Conservation (phyloP, 805 yeast species). For the Starmerella vitae region DNA sequence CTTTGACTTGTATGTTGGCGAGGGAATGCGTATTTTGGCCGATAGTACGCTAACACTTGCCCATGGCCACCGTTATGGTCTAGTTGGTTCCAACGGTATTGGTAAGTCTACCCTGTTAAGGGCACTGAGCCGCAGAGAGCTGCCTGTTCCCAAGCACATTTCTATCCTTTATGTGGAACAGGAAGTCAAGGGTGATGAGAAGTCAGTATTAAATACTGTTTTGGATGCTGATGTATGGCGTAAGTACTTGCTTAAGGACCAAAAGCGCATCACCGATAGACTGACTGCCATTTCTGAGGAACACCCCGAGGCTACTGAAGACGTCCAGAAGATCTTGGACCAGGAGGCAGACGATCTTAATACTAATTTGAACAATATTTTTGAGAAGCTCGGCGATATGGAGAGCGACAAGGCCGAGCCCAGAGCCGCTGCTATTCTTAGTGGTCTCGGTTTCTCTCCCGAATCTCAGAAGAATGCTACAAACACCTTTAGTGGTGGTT, state of each 20-base stretch:
- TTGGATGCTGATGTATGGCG: conserved; percentile 99
- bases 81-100: conserved; percentile 98
- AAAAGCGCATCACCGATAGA: conserved; percentile 46
- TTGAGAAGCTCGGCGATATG: conserved; percentile 75
- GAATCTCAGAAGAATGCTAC: conserved; percentile 76
- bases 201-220: conserved; percentile 84
- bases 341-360: conserved; percentile 83
- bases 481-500: conserved; percentile 95
- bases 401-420: conserved; percentile 97
- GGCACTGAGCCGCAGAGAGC: conserved; percentile 87
- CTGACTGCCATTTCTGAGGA: conserved; percentile 59
- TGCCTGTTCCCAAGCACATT: conserved; percentile 87
- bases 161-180: conserved; percentile 95
- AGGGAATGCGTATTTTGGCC: conserved; percentile 80
- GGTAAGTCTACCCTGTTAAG: conserved; percentile 91
- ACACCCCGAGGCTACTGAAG: conserved; percentile 37
- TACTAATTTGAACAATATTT: conserved; percentile 60
- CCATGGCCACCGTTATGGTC: conserved; percentile 89
- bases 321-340: conserved; percentile 57
- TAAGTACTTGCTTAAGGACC: conserved; percentile 71
- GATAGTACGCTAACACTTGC: conserved; percentile 79
- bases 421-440: conserved; percentile 85
- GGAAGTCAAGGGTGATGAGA: conserved; percentile 89
- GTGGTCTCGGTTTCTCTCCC: conserved; percentile 83
- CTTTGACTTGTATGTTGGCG: conserved; percentile 90